These are phyloP conservation scores for Claviceps pazoutovae DNA, from an alignment of 2,329 filamentous ascomycete genomes.

Conservation along the genomic window DNA sequence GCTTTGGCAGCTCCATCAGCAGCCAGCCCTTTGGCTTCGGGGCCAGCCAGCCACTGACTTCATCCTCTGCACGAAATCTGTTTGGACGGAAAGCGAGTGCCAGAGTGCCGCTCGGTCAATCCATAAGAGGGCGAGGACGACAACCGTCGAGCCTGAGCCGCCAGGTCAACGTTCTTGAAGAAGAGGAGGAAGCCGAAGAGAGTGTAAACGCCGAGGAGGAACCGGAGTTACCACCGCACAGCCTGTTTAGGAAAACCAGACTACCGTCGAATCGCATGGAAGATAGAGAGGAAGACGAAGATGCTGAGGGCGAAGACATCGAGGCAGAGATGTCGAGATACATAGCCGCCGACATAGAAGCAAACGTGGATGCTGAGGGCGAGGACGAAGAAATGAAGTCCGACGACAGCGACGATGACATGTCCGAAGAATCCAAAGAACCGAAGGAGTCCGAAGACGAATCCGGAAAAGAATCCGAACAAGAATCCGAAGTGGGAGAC, in stretches of 20 bases:
- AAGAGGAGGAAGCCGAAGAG: constrained; percentile 18
- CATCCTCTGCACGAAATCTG: constrained; percentile 20
- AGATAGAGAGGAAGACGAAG: constrained; percentile 12
- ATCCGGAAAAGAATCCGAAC: constrained; percentile 22
- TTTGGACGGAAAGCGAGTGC: constrained; percentile 23
- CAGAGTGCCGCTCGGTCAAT: constrained; percentile 33
- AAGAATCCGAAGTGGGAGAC: constrained; percentile 27
- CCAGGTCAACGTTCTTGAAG: constrained; percentile 21
- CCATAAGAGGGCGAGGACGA: constrained; percentile 26
- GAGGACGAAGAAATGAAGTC: constrained; percentile 25
- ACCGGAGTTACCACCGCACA: constrained; percentile 19
- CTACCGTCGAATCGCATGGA: constrained; percentile 7
- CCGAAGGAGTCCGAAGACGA: not conserved
- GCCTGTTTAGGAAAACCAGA: constrained; percentile 18
- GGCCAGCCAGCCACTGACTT: constrained; percentile 12
- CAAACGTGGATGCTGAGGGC: constrained; percentile 23
- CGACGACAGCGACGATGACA: constrained; percentile 23
- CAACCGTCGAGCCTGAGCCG: constrained; percentile 39
- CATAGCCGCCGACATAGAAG: constrained; percentile 22
- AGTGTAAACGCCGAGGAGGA: constrained; percentile 22
- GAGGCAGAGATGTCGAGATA: constrained; percentile 24
- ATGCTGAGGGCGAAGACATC: constrained; percentile 17
- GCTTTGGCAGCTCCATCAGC: constrained; percentile 38
- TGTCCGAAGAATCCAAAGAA: constrained; percentile 19
- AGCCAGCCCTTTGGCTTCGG: constrained; percentile 27